These are phyloP conservation scores for Emmonsiellopsis sp. DNA, from an alignment of 2,329 filamentous ascomycete genomes.

Conservation along the genomic window DNA sequence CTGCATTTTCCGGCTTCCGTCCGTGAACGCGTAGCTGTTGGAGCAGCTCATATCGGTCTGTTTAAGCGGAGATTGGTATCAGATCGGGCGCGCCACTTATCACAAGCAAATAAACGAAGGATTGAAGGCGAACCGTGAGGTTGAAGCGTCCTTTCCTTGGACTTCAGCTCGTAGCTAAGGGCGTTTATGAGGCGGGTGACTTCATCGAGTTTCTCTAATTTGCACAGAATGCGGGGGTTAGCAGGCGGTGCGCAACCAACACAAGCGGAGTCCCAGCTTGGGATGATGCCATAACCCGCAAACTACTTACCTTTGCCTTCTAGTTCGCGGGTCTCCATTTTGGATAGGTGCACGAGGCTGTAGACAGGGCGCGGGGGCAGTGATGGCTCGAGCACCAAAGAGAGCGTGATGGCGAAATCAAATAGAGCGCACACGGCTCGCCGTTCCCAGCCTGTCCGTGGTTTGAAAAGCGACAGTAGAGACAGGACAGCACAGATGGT, in stretches of 20 bases:
- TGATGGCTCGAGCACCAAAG: background rate
- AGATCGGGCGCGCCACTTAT: background rate
- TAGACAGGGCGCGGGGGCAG: background rate
- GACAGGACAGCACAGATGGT: background rate
- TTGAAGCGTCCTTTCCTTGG: conserved; percentile 21
- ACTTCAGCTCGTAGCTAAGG: conserved; percentile 53
- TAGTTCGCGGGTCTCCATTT: conserved; percentile 11
- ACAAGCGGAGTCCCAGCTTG: background rate
- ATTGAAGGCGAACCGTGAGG: too few relatives aligned
- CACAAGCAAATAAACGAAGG: too few relatives aligned
- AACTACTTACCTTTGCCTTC: conserved; percentile 6
- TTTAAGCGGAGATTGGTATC: background rate
- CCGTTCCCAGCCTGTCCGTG: background rate
- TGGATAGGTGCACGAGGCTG: background rate
- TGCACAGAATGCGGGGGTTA: background rate
- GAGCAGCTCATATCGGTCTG: conserved; percentile 35
- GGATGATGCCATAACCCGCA: background rate
- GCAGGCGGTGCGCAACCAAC: background rate
- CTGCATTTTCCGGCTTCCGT: conserved; percentile 60
- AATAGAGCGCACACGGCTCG: background rate
- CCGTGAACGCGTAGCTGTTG: conserved; percentile 68
- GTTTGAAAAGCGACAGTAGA: background rate
- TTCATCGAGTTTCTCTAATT: conserved; percentile 56
- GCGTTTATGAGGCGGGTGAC: conserved; percentile 56
- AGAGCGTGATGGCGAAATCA: background rate